Percentiles rank a stretch among this genome's conserved stretches.
These are phyloP conservation scores for Boletus reticulatus DNA, from an alignment of 768 basidiomycete species.

Conservation along the genomic window DNA sequence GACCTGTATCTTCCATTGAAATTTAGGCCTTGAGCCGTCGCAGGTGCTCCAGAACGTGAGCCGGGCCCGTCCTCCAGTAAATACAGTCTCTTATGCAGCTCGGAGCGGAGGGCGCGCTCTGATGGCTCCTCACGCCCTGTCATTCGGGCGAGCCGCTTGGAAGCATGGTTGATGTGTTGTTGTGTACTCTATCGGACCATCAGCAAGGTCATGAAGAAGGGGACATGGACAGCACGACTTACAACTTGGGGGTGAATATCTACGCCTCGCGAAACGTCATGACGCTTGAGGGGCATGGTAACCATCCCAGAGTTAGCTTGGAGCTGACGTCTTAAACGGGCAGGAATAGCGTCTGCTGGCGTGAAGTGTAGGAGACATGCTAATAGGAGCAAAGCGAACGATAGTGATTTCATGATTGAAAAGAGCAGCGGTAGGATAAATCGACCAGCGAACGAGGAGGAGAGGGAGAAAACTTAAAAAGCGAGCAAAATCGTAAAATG, in stretches of 20 bases:
- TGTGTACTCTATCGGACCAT: conserved; percentile 50
- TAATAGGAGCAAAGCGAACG: conserved; percentile 49
- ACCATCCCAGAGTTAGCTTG: conserved; percentile 30
- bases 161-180: conserved; percentile 66
- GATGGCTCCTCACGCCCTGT: conserved; percentile 54
- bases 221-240: conserved; percentile 15
- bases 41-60: conserved; percentile 3
- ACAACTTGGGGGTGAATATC: conserved; percentile 45
- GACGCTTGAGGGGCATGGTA: conserved; percentile 42
- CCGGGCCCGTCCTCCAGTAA: conserved; percentile 32
- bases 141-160: conserved; percentile 68
- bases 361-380: conserved; percentile 48
- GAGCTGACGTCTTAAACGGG: conserved; percentile 8
- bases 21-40: not conserved
- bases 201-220: not conserved
- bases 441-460: conserved; percentile 13
- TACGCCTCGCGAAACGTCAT: conserved; percentile 25
- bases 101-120: conserved; percentile 43
- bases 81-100: conserved; percentile 42
- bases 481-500: conserved; percentile 4
- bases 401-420: conserved; percentile 50
- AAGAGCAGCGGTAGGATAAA: not conserved
- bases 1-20: conserved; percentile 10
- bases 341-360: conserved; percentile 29
- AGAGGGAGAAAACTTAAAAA: conserved; percentile 1